Evolutionary conservation across 257 asterid species (phyloP), one percentile per base, ranked within the genome.

Genomic region (Solanum piurae): DNA sequence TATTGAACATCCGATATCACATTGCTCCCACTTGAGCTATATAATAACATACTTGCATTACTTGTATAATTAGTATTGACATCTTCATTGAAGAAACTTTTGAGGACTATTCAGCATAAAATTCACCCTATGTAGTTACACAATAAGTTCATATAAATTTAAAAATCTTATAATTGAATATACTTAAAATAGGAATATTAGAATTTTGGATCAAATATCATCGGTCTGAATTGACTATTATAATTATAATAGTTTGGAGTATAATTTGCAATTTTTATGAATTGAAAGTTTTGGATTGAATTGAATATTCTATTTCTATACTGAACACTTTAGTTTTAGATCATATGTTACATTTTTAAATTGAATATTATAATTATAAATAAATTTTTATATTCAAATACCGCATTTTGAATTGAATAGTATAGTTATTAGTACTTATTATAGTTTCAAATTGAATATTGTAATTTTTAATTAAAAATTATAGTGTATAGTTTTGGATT

Each of bases 201-300:
- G 20, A 58, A 58, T 58, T 20, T 0, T 58, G 0, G 0, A 58
- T 58, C 66, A 58, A 58, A 21, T 9, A 7, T 58, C n/a, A 21
- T 0, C 0, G 0, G 2, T 58, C 0, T 58, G 27, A 7, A 58
- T 58, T 7, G 5, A 58, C 27, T 58, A 58, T 58, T 58, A 0
- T 21, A 58, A 21, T 58, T 58, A 7, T 3, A 0, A 58, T 58
- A 58, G 25, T 58, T 58, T 20, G 1, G 1, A 58, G 27, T 58
- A 0, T 20, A 58, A 58, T 20, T 58, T 58, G n/a, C n/a, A 0
- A 1, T 52, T 52, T 52, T 52, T 52, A 16, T 20, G 4, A 58
- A 58, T 20, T 58, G 25, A 58, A 18, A 2, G 21, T 20, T 55
- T 20, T 55, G 5, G 25, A 55, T 55, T 55, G 10, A 46, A 46